Conservation (phyloP, 1,139 yeast genomes). For the Candida buenavistaensis region DNA sequence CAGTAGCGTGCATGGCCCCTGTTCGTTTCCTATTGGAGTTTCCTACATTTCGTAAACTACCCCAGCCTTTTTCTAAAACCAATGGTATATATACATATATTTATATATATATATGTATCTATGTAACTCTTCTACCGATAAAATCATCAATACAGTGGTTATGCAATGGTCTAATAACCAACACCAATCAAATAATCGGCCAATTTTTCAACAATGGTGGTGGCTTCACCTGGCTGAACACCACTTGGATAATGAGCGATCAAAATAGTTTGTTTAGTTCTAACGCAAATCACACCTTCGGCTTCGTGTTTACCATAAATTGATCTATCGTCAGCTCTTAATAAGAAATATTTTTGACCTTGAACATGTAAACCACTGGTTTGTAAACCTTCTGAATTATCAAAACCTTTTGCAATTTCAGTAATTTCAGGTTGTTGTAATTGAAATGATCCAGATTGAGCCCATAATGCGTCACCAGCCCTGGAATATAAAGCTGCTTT, state of each 20-base stretch:
- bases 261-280: slow-evolving; percentile 90
- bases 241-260: slow-evolving; percentile 94
- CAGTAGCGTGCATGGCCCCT: too few species aligned
- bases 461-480: slow-evolving; percentile 96
- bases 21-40: too few species aligned
- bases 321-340: slow-evolving; percentile 89
- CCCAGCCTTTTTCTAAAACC: too few species aligned
- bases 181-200: slow-evolving; percentile 92
- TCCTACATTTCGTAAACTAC: too few species aligned
- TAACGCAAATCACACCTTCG: slow-evolving; percentile 85
- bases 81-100: not conserved
- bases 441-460: slow-evolving; percentile 70
- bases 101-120: not conserved
- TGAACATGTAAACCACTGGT: slow-evolving; percentile 82
- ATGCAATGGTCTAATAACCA: slow-evolving; percentile 53
- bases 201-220: slow-evolving; percentile 88
- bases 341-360: slow-evolving; percentile 83
- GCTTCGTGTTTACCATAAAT: slow-evolving; percentile 90
- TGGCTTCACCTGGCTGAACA: slow-evolving; percentile 92
- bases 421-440: slow-evolving; percentile 71
- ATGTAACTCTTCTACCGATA: too few species aligned
- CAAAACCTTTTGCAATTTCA: slow-evolving; percentile 77
- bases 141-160: too few species aligned
- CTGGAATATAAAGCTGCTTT: slow-evolving; percentile 90
- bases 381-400: slow-evolving; percentile 75